Percentiles rank a stretch among this genome's conserved stretches.
phyloP scores from a whole-genome alignment of 306 rosid genomes.

The Pterocarpus macrocarpus region DNA sequence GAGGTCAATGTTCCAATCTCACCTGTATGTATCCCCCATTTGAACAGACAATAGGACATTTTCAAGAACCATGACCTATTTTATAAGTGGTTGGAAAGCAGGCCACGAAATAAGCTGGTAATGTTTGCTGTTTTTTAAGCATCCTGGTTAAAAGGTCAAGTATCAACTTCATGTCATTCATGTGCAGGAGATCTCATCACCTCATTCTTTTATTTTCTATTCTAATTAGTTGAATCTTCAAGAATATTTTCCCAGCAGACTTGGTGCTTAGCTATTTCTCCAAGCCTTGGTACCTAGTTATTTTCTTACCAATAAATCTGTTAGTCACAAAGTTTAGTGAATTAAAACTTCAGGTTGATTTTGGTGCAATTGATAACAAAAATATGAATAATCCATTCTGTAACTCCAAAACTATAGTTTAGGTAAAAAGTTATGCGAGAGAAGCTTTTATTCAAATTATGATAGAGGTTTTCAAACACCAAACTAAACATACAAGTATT shows the following conservation, averaged over 20 bases:
- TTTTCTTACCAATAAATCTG: slow-evolving; percentile 1
- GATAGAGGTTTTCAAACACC: too few species aligned
- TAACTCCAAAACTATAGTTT: too few species aligned
- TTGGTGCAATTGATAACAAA: too few species aligned
- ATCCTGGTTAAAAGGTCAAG: not conserved
- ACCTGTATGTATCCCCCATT: not conserved
- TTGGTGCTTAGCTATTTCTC: not conserved
- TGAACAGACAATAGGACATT: not conserved
- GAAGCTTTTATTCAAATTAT: too few species aligned
- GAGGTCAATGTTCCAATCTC: not conserved
- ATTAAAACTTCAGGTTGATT: not conserved
- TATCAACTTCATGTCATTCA: not conserved
- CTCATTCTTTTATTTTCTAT: not conserved
- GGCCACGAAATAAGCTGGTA: not conserved
- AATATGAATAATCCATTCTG: too few species aligned
- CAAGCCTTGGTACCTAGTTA: not conserved
- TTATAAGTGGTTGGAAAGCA: not conserved
- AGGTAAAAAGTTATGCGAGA: too few species aligned
- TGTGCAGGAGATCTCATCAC: not conserved
- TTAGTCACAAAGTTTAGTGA: not conserved
- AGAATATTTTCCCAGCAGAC: not conserved
- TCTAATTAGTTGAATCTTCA: not conserved
- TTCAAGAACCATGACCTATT: not conserved
- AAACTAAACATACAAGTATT: too few species aligned
- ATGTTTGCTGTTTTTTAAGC: slow-evolving; percentile 9